Evolutionary conservation across 2,329 filamentous ascomycete genomes (phyloP), one percentile per base, ranked within the genome.

Genomic region (Penicillium sp.): DNA sequence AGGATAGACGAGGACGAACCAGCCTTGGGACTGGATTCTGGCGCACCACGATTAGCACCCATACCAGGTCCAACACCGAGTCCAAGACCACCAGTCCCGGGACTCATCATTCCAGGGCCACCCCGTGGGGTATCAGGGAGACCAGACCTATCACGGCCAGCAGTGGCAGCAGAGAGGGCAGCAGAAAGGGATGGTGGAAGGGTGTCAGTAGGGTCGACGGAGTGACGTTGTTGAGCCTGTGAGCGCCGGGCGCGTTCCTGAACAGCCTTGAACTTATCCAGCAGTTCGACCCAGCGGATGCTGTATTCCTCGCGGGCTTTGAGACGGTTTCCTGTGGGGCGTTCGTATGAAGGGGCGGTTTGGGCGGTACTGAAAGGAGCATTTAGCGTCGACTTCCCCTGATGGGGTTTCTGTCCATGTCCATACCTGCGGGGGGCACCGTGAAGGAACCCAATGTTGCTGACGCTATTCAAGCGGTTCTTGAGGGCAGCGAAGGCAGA

Each of bases 401-500:
- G 66, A 65, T 16, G 19, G 49, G n/a, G 3, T 16, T 31, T 43
- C 16, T 55, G 44, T 60, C 6, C 88, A 77, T 55, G 43, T 60
- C 9, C 88, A 77, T 88, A 95, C 91, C 85, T 83, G 83, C 91
- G 81, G 31, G 86, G 90, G 61, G 88, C 88, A 64, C 90, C 89
- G 72, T 98, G 93, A 60, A 99, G 80, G 74, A 96, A 96, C 44
- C 93, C 95, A 72, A 99, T 98, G 52, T 95, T 93, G 79, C 91
- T 96, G 65, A 99, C 95, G 75, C 91, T 96, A 76, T 98, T 98
- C 50, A 99, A 83, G 43, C 95, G 88, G 72, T 99, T 99, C 74
- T 97, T 98, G 56, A 99, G 81, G 2, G 95, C 93, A 27, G 93
- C 95, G 77, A 99, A 99, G 9, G 95, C 96, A 27, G 92, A 96